phyloP scores from a whole-genome alignment of 1,139 yeast genomes.

The Taiozyma sp. region DNA sequence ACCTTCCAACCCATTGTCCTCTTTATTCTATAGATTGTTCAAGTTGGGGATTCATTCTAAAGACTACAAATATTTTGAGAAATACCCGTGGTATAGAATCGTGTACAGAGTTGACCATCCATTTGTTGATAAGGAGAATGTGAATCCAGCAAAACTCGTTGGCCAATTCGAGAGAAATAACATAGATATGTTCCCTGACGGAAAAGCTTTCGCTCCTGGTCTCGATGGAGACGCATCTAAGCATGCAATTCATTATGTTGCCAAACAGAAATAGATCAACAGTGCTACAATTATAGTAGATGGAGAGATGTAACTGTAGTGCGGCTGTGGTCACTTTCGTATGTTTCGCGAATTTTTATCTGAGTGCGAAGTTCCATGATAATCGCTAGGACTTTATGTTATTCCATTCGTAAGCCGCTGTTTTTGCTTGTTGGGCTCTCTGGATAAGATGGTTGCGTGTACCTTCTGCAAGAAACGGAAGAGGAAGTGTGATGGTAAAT shows the following conservation, averaged over 20 bases:
- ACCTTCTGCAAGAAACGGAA: conserved; percentile 13
- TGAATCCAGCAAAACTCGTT: not conserved
- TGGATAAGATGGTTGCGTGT: conserved; percentile 8
- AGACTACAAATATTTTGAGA: conserved; percentile 4
- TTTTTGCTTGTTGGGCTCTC: not conserved
- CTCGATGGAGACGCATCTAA: not conserved
- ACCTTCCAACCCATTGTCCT: not conserved
- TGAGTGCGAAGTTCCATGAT: too few species aligned
- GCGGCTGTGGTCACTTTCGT: too few species aligned
- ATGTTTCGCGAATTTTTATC: too few species aligned
- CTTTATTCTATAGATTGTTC: conserved; percentile 4
- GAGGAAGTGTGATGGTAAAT: conserved; percentile 8
- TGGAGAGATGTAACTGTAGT: too few species aligned
- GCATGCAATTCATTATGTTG: conserved; percentile 2
- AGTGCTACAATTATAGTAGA: too few species aligned
- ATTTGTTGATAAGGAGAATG: not conserved
- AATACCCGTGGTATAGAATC: conserved; percentile 19
- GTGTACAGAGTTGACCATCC: conserved; percentile 8
- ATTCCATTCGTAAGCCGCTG: not conserved
- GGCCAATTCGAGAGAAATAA: conserved; percentile 7
- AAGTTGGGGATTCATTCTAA: conserved; percentile 4
- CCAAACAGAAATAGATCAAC: not conserved
- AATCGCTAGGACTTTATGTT: too few species aligned
- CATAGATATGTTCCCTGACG: conserved; percentile 11
- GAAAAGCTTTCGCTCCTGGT: not conserved